Evolutionary conservation across 768 basidiomycete species (phyloP), one percentile per base, ranked within the genome.

Genomic region (Tremella mesenterica): DNA sequence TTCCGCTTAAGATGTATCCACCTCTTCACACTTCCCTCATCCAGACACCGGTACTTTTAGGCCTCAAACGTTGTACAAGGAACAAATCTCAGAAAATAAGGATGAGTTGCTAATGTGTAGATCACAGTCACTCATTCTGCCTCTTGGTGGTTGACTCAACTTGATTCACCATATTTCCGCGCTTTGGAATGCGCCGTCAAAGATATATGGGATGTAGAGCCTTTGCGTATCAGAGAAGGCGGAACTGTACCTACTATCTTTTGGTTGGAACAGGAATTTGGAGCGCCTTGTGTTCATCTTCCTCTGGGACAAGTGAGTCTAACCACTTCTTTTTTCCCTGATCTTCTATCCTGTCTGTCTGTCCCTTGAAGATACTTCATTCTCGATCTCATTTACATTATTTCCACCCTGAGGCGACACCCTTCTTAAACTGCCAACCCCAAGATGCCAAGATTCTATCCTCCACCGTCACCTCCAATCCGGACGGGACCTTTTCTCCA

Each of bases 191-290:
- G 77, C 33, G 85, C 89, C 20, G 83, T 99, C 0, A 76, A 79
- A 45, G 83, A 86, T 41, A 88, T 92, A 63, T 99, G 93, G 93
- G 83, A 83, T 4, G 76, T 83, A 38, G 79, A 83, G 54, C 93
- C 93, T 3, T 72, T 95, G 57, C 81, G 86, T 23, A 92, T 95
- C 46, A 80, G 92, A 36, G 92, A 95, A 77, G 92, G 92, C 69
- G 92, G 92, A 31, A 89, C 88, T 5, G 90, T 96, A 48, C 95
- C 95, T 3, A 88, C 88, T 1, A 81, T 97, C 0, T 93, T 92
- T 0, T 92, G 84, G 73, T 77, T 99, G 2, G 95, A 99, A 73
- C 89, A 90, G 61, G 83, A 85, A 67, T 93, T 99, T 60, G 76
- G 79, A 1, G 95, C 90, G 51, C 85, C 83, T 44, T 89, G 89